Conservation (phyloP, 345 rosid genomes). For the Hibiscus syriacus region DNA sequence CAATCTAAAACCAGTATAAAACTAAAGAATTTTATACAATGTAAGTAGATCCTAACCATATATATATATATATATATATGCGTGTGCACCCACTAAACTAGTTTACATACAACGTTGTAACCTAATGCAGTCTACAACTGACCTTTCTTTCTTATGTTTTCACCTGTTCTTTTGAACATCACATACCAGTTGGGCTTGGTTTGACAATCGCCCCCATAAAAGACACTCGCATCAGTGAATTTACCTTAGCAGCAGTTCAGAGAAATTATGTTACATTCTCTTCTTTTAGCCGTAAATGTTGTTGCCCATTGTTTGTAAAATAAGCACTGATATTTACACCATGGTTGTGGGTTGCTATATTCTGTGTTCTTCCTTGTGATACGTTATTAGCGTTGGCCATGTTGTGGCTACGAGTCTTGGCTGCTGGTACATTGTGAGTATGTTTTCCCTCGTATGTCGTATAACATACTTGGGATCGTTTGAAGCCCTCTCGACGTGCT, state of each 20-base stretch:
- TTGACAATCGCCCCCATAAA: no score
- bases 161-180: constrained; percentile 11
- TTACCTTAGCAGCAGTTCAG: neutral
- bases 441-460: no score
- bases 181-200: no score
- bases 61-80: no score
- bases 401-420: constrained; percentile 48
- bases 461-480: no score
- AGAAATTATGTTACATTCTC: constrained; percentile 35
- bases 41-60: no score
- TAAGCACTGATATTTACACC: constrained; percentile 20
- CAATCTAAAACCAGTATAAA: no score
- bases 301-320: constrained; percentile 27
- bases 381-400: constrained; percentile 28
- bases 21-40: no score
- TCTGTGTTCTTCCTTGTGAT: constrained; percentile 28
- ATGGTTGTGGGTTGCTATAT: constrained; percentile 9
- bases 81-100: constrained; percentile 28
- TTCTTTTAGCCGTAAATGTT: constrained; percentile 53
- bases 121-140: no score
- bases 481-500: no score
- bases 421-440: constrained; percentile 64
- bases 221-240: no score
- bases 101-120: constrained; percentile 13
- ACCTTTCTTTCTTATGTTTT: no score